Conservation (phyloP, 1,284 basidiomycete genomes). For the Pseudozyma sp. region DNA sequence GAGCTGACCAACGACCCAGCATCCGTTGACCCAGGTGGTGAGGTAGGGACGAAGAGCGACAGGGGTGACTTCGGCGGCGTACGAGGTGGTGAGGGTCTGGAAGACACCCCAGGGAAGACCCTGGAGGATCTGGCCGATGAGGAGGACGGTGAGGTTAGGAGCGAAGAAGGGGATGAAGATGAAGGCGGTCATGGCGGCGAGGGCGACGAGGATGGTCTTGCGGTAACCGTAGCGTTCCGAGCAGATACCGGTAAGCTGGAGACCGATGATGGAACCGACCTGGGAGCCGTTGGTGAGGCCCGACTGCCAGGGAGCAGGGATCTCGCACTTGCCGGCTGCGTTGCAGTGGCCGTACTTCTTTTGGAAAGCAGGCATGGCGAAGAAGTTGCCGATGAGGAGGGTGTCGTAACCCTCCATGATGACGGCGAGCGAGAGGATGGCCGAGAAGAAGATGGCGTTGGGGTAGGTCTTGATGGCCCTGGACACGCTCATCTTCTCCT, state of each 20-base stretch:
- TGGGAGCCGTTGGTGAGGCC: constrained; percentile 60
- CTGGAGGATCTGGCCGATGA: constrained; percentile 69
- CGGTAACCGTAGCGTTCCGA: constrained; percentile 71
- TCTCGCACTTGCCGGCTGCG: constrained; percentile 66
- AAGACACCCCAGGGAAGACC: constrained; percentile 71
- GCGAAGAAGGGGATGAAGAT: constrained; percentile 70
- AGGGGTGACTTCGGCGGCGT: constrained; percentile 72
- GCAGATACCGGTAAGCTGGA: constrained; percentile 68
- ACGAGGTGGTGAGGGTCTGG: constrained; percentile 71
- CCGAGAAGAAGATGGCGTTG: constrained; percentile 71
- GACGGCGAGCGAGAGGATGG: constrained; percentile 70
- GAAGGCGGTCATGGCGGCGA: constrained; percentile 66
- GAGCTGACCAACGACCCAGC: constrained; percentile 70
- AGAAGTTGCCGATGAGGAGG: constrained; percentile 66
- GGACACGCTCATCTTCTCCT: constrained; percentile 69
- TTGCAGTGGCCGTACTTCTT: constrained; percentile 63
- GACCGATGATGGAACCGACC: constrained; percentile 69
- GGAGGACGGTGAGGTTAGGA: constrained; percentile 67
- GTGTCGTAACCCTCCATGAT: constrained; percentile 71
- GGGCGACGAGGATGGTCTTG: constrained; percentile 64
- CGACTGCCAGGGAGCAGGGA: constrained; percentile 71
- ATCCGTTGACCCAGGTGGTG: constrained; percentile 72
- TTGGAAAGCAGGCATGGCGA: constrained; percentile 69
- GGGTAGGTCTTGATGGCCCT: constrained; percentile 70
- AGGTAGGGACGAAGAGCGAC: constrained; percentile 71